These are phyloP conservation scores for Tetraselmis chui DNA, from an alignment of 139 green algal species.

Conservation along the genomic window DNA sequence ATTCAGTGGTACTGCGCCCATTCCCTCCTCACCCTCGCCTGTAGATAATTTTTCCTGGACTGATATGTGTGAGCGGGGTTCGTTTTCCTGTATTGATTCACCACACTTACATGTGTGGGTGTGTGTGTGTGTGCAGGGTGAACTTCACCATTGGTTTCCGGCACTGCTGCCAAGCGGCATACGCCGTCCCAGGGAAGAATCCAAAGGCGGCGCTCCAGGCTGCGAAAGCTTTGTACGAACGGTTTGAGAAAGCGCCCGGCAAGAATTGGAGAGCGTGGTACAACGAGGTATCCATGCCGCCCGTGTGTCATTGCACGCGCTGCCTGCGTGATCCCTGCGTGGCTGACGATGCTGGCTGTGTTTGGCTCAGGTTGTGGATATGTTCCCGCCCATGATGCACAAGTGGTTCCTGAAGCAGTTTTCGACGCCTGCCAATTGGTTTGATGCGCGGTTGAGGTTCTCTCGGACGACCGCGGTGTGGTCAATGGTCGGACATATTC, in stretches of 20 bases:
- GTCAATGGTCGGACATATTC: slow-evolving; percentile 63
- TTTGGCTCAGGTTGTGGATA: slow-evolving; percentile 50
- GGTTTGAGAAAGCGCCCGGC: neutral
- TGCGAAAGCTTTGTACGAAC: slow-evolving; percentile 54
- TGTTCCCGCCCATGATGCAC: slow-evolving; percentile 79
- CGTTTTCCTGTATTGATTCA: too few relatives aligned
- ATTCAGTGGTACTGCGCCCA: slow-evolving; percentile 50
- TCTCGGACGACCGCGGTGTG: slow-evolving; percentile 68
- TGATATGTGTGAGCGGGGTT: too few relatives aligned
- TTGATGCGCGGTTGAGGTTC: slow-evolving; percentile 67
- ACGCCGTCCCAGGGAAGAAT: neutral
- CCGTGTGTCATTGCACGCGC: too few relatives aligned
- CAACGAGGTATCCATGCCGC: too few relatives aligned
- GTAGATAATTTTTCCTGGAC: too few relatives aligned
- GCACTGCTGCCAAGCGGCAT: slow-evolving; percentile 29
- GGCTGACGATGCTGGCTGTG: too few relatives aligned
- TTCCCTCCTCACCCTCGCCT: too few relatives aligned
- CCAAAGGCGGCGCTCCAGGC: neutral
- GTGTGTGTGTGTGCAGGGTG: too few relatives aligned
- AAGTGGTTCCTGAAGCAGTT: slow-evolving; percentile 68
- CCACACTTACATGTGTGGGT: too few relatives aligned
- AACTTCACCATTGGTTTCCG: slow-evolving; percentile 24
- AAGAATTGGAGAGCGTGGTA: neutral
- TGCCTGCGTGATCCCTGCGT: too few relatives aligned
- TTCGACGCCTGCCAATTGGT: slow-evolving; percentile 79